These are phyloP conservation scores for Colletotrichum theobromicola DNA, from an alignment of 2,329 filamentous ascomycete genomes.

Conservation along the genomic window DNA sequence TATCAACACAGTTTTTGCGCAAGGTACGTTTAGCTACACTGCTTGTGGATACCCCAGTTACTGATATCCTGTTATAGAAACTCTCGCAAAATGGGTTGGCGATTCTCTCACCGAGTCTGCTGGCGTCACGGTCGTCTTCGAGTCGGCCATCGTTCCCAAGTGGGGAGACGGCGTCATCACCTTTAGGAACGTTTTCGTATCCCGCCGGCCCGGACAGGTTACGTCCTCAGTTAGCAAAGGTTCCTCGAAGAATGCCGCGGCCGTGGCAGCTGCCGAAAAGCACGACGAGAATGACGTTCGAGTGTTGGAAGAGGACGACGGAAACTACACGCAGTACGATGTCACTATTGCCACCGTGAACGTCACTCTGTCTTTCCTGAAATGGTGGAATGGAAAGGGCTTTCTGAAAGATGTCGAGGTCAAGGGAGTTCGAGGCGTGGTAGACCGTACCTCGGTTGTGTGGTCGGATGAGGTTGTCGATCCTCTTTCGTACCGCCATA, in stretches of 20 bases:
- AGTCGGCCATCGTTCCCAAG: constrained; percentile 95
- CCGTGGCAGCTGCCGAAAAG: constrained; percentile 78
- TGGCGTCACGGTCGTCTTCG: constrained; percentile 92
- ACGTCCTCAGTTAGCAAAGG: constrained; percentile 89
- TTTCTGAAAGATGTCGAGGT: constrained; percentile 91
- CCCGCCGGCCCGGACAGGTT: constrained; percentile 82
- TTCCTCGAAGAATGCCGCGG: constrained; percentile 82
- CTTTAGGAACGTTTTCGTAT: constrained; percentile 96
- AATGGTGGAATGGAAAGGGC: constrained; percentile 98
- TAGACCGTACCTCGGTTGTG: constrained; percentile 85
- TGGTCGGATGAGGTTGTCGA: constrained; percentile 75
- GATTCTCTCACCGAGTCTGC: constrained; percentile 95
- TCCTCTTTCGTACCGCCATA: constrained; percentile 85
- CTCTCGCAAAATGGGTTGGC: constrained; percentile 88
- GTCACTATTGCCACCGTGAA: constrained; percentile 94
- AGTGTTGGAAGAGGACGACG: constrained; percentile 73
- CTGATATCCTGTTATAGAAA: constrained; percentile 63
- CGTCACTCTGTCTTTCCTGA: constrained; percentile 94
- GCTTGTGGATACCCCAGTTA: neutral
- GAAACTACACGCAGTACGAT: constrained; percentile 98
- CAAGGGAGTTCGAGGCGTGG: constrained; percentile 88
- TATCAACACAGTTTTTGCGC: constrained; percentile 95
- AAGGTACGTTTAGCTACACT: constrained; percentile 61
- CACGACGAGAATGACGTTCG: constrained; percentile 52
- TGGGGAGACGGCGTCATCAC: constrained; percentile 96